A percentile compares a stretch with the other conserved stretches of the same genome.
These are phyloP conservation scores for Suhomyces canberraensis DNA, from an alignment of 805 yeast genomes.

Conservation along the genomic window DNA sequence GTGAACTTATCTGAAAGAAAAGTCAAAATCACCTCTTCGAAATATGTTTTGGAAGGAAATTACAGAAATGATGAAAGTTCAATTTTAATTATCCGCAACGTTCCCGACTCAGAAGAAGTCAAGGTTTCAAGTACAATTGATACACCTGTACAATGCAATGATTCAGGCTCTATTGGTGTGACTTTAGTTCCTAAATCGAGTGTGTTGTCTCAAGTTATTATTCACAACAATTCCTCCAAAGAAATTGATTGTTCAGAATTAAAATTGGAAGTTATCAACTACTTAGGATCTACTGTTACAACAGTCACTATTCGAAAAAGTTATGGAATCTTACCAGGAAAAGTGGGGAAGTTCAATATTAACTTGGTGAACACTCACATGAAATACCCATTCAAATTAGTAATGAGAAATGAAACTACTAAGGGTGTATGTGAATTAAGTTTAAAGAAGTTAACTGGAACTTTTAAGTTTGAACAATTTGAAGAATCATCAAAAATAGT, in stretches of 20 bases:
- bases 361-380: slow-evolving; percentile 27
- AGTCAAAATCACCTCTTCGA: slow-evolving; percentile 17
- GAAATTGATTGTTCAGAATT: slow-evolving; percentile 29
- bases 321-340: slow-evolving; percentile 30
- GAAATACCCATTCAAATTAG: slow-evolving; percentile 31
- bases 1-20: slow-evolving; percentile 16
- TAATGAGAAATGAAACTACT: slow-evolving; percentile 19
- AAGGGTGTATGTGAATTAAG: slow-evolving; percentile 21
- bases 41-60: slow-evolving; percentile 15
- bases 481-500: background rate
- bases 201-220: slow-evolving; percentile 28
- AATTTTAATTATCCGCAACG: slow-evolving; percentile 1
- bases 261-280: slow-evolving; percentile 27
- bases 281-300: slow-evolving; percentile 24
- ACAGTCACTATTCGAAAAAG: slow-evolving; percentile 28
- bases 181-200: slow-evolving; percentile 29
- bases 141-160: background rate
- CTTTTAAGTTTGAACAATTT: background rate
- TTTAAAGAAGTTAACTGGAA: slow-evolving; percentile 21
- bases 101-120: background rate
- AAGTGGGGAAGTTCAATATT: slow-evolving; percentile 32
- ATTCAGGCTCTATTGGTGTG: slow-evolving; percentile 12
- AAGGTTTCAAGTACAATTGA: background rate
- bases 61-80: slow-evolving; percentile 6
- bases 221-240: slow-evolving; percentile 26